A percentile compares a stretch with the other conserved stretches of the same genome.
Conservation (phyloP, 306 rosid genomes). For the Cucurbita moschata region DNA sequence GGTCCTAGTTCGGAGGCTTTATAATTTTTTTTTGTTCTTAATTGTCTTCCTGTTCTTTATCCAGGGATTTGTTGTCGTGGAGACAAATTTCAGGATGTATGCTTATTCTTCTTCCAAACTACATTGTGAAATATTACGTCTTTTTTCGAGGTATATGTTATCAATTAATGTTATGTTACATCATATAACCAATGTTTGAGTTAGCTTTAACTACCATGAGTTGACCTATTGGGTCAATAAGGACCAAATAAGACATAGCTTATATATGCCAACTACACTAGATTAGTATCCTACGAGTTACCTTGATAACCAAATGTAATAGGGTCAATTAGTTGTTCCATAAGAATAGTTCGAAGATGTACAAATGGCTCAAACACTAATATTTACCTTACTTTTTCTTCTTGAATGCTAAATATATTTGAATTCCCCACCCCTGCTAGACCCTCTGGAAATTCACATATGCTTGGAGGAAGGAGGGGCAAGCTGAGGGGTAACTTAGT, state of each 20-base stretch:
- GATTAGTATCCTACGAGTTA: neutral
- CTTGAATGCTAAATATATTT: neutral
- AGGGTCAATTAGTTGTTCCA: neutral
- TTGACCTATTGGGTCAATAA: neutral
- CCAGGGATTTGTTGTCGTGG: constrained; percentile 89
- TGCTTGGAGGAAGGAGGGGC: neutral
- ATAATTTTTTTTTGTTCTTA: neutral
- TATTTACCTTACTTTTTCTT: neutral
- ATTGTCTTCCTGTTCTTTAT: neutral
- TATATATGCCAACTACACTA: neutral
- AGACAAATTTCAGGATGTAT: constrained; percentile 79
- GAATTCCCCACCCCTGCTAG: neutral
- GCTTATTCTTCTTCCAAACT: constrained; percentile 86
- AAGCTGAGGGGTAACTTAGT: neutral
- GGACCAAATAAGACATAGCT: neutral
- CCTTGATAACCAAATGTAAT: neutral
- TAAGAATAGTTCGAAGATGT: neutral
- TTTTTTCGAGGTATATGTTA: constrained; percentile 50
- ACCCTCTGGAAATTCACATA: neutral
- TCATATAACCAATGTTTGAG: neutral
- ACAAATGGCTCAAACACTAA: neutral
- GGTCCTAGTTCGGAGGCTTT: neutral
- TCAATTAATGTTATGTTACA: neutral
- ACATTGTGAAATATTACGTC: constrained; percentile 87
- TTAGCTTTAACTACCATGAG: neutral